Evolutionary conservation across 306 rosid genomes (phyloP), one percentile per base, ranked within the genome.

Genomic region (Bauhinia variegata): DNA sequence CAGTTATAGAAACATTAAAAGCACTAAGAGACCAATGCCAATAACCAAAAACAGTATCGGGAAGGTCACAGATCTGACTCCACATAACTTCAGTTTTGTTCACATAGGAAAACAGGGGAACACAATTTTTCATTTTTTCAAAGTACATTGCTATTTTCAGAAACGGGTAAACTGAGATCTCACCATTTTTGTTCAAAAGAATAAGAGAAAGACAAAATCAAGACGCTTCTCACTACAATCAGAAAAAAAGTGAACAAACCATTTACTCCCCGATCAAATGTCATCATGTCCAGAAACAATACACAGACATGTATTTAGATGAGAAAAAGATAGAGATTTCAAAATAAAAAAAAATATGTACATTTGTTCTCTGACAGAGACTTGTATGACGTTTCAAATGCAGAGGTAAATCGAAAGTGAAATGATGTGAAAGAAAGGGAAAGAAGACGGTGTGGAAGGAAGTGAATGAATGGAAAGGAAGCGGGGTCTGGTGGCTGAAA

Each of bases 391-490:
- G 57, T 47, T 30, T 32, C 65, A 73, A 65, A 80, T 77, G 83
- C 70, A 67, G 80, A 56, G 71, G 7, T 5, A 42, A 9, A 23
- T 13, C 42, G 75, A 80, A 68, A 75, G 38, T 53, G 72, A 67
- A 61, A 77, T 38, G 71, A 71, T 4, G 11, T 30, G 51, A 64
- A 17, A 7, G 47, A 6, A 30, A 36, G 79, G 11, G 5, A 59
- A 19, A 39, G 43, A 47, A 51, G 18, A 34, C 13, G 65, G 57
- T 7, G 68, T 23, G 5, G 70, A 61, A 0, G 75, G 17, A 17
- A 11, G 23, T 39, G 16, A 55, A 62, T 8, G 65, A 54, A 43
- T 2, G 6, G 50, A 52, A 8, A 9, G 38, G 11, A 8, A 6
- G 6, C 1, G 12, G 41, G 41, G 23, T 11, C 34, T 8, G 6